These are phyloP conservation scores for Echinochloa phyllopogon DNA, from an alignment of 176 grass and related monocot genomes.

Conservation along the genomic window DNA sequence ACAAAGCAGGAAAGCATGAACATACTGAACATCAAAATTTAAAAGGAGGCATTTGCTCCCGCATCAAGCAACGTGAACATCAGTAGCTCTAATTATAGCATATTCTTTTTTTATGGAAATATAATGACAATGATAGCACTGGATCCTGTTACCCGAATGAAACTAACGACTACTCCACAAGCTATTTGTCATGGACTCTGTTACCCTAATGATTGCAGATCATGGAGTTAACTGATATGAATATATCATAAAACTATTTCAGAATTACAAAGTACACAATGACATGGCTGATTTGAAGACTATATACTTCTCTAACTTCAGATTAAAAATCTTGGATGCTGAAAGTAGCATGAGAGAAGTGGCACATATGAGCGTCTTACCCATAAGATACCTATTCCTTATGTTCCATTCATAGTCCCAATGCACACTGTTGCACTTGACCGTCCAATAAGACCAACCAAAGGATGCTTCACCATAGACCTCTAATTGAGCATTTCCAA, in stretches of 20 bases:
- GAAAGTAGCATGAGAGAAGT: neutral
- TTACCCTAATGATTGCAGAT: neutral
- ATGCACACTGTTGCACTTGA: constrained; percentile 76
- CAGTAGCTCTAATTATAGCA: neutral
- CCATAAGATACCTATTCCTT: constrained; percentile 61
- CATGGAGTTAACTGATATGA: neutral
- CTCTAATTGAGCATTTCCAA: constrained; percentile 77
- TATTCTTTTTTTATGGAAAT: neutral
- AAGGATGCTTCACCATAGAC: constrained; percentile 85
- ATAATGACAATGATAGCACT: neutral
- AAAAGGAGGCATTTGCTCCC: neutral
- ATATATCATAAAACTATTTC: neutral
- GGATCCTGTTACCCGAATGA: neutral
- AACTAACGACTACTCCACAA: neutral
- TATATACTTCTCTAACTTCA: neutral
- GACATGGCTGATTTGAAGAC: neutral
- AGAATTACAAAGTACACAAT: neutral
- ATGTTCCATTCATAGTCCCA: constrained; percentile 93
- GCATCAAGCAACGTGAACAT: constrained; percentile 17
- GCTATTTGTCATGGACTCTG: neutral
- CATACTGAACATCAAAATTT: neutral
- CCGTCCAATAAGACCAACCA: constrained; percentile 92
- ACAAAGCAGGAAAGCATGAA: neutral
- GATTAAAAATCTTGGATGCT: neutral
- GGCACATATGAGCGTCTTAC: constrained; percentile 51